Conservation (phyloP, 2,329 filamentous ascomycete genomes). For the Golovinomyces cichoracearum region DNA sequence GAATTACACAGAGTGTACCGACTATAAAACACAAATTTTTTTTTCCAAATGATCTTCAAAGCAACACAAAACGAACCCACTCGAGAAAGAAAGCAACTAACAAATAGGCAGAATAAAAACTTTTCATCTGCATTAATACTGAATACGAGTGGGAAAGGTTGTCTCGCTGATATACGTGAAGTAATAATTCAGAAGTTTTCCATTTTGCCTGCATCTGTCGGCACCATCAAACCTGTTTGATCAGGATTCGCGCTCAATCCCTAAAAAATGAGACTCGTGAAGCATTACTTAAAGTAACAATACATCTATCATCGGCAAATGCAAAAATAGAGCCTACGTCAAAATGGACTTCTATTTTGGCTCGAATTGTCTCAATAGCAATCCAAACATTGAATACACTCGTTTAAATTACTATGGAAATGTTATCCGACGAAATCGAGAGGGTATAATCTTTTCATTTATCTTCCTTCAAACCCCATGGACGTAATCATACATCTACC, state of each 20-base stretch:
- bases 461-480: no score
- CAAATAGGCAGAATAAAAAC: no score
- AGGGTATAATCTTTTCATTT: no score
- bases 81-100: constrained; percentile 19
- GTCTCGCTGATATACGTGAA: neutral
- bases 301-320: neutral
- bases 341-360: neutral
- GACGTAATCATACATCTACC: no score
- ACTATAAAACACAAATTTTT: no score
- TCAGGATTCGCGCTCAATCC: neutral
- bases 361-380: neutral
- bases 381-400: neutral
- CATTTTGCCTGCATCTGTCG: neutral
- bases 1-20: no score
- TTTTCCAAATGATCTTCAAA: no score
- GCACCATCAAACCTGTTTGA: neutral
- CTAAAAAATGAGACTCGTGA: neutral
- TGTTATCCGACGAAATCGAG: no score
- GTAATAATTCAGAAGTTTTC: neutral
- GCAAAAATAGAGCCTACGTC: neutral
- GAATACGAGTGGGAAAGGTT: no score
- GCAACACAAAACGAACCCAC: no score
- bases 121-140: neutral
- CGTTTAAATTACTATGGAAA: neutral
- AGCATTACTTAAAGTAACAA: neutral